A percentile compares a stretch with the other conserved stretches of the same genome.
Evolutionary conservation across 257 asterid species (phyloP).

Genomic region (Handroanthus guayacan): DNA sequence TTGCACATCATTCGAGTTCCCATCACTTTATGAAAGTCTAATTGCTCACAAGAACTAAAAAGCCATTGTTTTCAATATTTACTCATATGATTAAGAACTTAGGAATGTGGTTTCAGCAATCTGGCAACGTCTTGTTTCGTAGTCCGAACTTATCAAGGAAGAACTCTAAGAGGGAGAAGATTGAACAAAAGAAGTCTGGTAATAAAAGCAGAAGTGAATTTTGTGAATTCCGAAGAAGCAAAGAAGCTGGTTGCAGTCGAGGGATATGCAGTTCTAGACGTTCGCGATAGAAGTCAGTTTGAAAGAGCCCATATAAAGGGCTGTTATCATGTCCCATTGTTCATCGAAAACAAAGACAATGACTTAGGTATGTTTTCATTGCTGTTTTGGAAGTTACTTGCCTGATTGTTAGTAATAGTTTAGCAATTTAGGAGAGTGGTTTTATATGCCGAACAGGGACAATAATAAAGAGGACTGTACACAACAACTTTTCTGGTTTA

Average conservation of each 20-base stretch:
- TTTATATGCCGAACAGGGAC: slow-evolving; percentile 64
- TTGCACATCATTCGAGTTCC: neutral
- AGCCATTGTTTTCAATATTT: neutral
- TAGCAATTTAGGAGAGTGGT: slow-evolving; percentile 12
- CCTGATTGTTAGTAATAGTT: neutral
- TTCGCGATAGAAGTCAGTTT: slow-evolving; percentile 79
- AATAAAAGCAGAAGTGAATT: slow-evolving; percentile 69
- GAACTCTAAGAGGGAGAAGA: slow-evolving; percentile 34
- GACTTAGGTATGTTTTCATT: slow-evolving; percentile 60
- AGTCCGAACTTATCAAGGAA: slow-evolving; percentile 44
- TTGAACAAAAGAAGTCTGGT: slow-evolving; percentile 41
- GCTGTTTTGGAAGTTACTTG: neutral
- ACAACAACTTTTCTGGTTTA: slow-evolving; percentile 88
- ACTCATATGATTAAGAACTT: slow-evolving; percentile 26
- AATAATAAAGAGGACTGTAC: slow-evolving; percentile 67
- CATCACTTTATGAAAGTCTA: neutral
- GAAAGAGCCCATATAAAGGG: slow-evolving; percentile 80
- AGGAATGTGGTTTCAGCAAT: slow-evolving; percentile 63
- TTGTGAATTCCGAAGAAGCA: slow-evolving; percentile 74
- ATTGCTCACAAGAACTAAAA: neutral
- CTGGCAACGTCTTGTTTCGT: slow-evolving; percentile 54
- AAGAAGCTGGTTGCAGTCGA: slow-evolving; percentile 74
- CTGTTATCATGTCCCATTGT: slow-evolving; percentile 80
- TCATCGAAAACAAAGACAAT: slow-evolving; percentile 79
- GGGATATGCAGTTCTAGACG: slow-evolving; percentile 79